Evolutionary conservation across 75 land plant genomes (phyloP).

Genomic region (Larix kaempferi): DNA sequence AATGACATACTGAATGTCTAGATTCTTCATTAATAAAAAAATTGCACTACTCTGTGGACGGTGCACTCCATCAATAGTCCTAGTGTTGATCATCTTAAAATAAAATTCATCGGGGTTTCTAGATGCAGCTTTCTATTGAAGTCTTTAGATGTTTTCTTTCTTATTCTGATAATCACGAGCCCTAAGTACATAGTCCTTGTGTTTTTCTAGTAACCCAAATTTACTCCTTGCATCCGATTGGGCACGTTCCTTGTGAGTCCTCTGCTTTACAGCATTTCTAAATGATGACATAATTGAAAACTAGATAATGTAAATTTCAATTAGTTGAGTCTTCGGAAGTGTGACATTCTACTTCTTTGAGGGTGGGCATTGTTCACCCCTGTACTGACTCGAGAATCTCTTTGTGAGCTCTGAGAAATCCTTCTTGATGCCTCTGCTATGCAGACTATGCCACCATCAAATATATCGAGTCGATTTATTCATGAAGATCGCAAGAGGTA

Average conservation of each 20-base stretch:
- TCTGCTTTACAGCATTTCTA: constrained; percentile 56
- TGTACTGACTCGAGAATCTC: no score
- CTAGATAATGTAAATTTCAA: background rate
- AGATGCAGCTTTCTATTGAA: constrained; percentile 79
- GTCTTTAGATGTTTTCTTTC: constrained; percentile 54
- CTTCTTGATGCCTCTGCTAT: no score
- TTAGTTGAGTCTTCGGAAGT: no score
- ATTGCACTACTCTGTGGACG: no score
- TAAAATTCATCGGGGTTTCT: constrained; percentile 86
- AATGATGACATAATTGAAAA: constrained; percentile 58
- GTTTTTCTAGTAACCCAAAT: constrained; percentile 88
- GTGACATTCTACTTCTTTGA: no score
- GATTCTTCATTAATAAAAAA: no score
- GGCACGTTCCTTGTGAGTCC: constrained; percentile 79
- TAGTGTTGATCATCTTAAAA: constrained; percentile 81
- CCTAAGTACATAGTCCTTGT: constrained; percentile 86
- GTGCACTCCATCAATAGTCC: constrained; percentile 70
- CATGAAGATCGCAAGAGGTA: no score
- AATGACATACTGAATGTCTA: no score
- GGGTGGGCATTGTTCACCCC: no score
- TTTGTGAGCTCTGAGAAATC: no score
- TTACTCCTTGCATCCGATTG: constrained; percentile 68
- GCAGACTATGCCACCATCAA: no score
- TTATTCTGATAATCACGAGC: constrained; percentile 81
- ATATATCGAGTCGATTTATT: no score